phyloP scores from a whole-genome alignment of 345 rosid genomes.

The Clausena lansium region DNA sequence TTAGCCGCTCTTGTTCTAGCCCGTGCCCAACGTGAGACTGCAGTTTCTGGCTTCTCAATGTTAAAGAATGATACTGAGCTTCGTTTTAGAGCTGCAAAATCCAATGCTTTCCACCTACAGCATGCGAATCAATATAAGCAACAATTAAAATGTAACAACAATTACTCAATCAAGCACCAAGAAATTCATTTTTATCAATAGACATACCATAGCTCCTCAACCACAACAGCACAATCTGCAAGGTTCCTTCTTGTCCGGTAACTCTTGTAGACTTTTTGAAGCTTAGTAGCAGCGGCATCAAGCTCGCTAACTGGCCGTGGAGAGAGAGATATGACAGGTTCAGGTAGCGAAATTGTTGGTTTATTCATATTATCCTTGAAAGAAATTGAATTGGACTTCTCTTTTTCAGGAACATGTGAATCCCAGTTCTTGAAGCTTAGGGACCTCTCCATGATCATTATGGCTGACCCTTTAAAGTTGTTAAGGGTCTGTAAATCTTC shows the following conservation, averaged over 20 bases:
- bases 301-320: conserved; percentile 61
- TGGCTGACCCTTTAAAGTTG: conserved; percentile 13
- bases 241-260: conserved; percentile 53
- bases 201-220: conserved; percentile 69
- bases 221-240: conserved; percentile 74
- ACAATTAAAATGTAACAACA: neutral
- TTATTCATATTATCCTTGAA: conserved; percentile 26
- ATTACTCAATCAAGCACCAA: neutral
- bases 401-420: conserved; percentile 9
- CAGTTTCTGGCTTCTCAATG: conserved; percentile 59
- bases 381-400: conserved; percentile 15
- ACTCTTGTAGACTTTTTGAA: conserved; percentile 51
- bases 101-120: conserved; percentile 69
- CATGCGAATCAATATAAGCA: conserved; percentile 3
- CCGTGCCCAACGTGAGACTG: conserved; percentile 54
- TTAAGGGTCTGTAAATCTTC: conserved; percentile 18
- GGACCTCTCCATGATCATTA: conserved; percentile 29
- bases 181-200: conserved; percentile 16
- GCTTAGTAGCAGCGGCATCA: conserved; percentile 56
- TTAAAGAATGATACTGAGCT: conserved; percentile 56
- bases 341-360: conserved; percentile 47
- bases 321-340: conserved; percentile 42
- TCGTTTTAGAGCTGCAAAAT: conserved; percentile 49
- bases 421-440: conserved; percentile 42
- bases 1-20: conserved; percentile 66